A percentile compares a stretch with the other conserved stretches of the same genome.
Evolutionary conservation across 164 flowering plant species (phyloP).

Genomic region (Nymphaea colorata): DNA sequence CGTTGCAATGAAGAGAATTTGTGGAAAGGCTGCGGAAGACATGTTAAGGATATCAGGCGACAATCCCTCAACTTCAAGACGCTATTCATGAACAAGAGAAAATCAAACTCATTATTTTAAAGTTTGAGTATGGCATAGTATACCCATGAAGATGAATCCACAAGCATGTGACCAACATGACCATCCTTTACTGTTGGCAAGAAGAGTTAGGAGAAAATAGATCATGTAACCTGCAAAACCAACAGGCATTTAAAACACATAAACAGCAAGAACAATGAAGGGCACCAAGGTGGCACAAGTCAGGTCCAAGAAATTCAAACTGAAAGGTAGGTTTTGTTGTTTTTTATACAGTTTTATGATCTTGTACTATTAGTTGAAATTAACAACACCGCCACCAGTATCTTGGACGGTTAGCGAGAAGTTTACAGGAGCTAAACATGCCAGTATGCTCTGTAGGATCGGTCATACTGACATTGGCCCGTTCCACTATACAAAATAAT

Average conservation of each 20-base stretch:
- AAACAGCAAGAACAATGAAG: not conserved
- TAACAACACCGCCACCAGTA: too few relatives aligned
- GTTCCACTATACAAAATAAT: too few relatives aligned
- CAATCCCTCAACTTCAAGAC: not conserved
- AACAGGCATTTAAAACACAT: slow-evolving; percentile 2
- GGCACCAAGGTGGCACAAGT: not conserved
- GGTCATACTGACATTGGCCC: too few relatives aligned
- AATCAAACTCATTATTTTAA: too few relatives aligned
- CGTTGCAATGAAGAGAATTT: slow-evolving; percentile 62
- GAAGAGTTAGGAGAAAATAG: slow-evolving; percentile 47
- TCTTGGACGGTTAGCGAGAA: too few relatives aligned
- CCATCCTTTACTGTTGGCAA: slow-evolving; percentile 67
- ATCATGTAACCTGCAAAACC: slow-evolving; percentile 48
- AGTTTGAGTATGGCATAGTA: slow-evolving; percentile 2
- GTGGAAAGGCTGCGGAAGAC: slow-evolving; percentile 63
- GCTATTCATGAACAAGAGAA: not conserved
- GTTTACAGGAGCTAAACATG: too few relatives aligned
- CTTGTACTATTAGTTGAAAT: too few relatives aligned
- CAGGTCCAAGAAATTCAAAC: too few relatives aligned
- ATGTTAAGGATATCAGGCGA: not conserved
- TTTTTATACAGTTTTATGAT: too few relatives aligned
- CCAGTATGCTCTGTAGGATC: too few relatives aligned
- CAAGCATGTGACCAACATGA: slow-evolving; percentile 62
- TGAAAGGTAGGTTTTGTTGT: too few relatives aligned
- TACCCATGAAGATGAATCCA: slow-evolving; percentile 82